Conservation (phyloP, 306 rosid species). For the Rubus idaeus region DNA sequence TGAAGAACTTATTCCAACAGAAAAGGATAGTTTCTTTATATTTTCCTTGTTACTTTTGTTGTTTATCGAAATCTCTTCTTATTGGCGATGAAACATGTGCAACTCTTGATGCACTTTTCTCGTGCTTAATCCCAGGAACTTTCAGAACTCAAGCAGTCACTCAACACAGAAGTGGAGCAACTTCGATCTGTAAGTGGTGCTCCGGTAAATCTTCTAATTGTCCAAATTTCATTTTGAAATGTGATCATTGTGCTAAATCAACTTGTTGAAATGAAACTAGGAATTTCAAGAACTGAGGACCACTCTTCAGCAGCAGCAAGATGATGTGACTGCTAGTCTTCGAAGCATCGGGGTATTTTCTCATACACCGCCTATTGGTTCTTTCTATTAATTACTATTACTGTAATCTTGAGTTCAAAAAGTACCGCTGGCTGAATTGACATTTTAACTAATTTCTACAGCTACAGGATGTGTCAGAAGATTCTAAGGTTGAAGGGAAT, state of each 20-base stretch:
- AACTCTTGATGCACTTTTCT: conserved; percentile 18
- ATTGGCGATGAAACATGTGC: background rate
- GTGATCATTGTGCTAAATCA: background rate
- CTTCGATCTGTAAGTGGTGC: conserved; percentile 75
- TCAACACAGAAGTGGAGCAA: conserved; percentile 86
- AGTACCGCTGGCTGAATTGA: background rate
- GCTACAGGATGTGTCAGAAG: conserved; percentile 65
- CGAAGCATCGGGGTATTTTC: conserved; percentile 69
- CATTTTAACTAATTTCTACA: conserved; percentile 27
- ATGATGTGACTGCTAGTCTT: conserved; percentile 84
- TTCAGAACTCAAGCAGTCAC: conserved; percentile 85
- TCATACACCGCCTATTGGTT: background rate
- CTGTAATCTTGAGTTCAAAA: background rate
- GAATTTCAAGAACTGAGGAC: conserved; percentile 91
- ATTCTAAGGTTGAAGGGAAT: conserved; percentile 40
- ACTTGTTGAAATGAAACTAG: conserved; percentile 39
- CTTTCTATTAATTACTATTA: background rate
- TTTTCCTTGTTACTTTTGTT: conserved; percentile 7
- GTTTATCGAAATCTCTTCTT: background rate
- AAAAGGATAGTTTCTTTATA: conserved; percentile 7
- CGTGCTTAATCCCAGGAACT: conserved; percentile 69
- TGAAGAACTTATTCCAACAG: background rate
- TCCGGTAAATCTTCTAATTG: conserved; percentile 11
- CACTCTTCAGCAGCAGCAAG: conserved; percentile 93
- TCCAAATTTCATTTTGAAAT: conserved; percentile 2